Conservation (phyloP, 106 monocot species). For the Acanthochlamys bracteata region DNA sequence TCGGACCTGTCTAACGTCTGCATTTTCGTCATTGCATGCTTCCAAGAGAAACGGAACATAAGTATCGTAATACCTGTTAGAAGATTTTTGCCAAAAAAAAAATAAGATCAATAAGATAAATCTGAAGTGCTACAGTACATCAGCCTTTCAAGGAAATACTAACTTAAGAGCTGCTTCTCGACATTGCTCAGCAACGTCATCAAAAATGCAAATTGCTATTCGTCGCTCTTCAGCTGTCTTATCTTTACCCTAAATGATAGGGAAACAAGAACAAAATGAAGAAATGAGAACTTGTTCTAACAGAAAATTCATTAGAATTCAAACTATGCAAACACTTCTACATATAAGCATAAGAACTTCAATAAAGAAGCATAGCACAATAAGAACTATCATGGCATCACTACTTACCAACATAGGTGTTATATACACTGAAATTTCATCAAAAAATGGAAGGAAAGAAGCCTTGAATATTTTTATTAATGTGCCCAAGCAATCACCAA, state of each 20-base stretch:
- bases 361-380: background rate
- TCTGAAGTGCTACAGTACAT: background rate
- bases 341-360: too few relatives aligned
- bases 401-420: conserved; percentile 89
- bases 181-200: conserved; percentile 97
- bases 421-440: conserved; percentile 78
- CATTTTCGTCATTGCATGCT: conserved; percentile 82
- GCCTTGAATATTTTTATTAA: conserved; percentile 86
- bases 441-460: conserved; percentile 92
- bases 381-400: background rate
- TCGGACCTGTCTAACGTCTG: conserved; percentile 86
- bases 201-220: conserved; percentile 97
- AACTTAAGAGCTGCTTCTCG: conserved; percentile 85
- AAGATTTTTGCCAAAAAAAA: conserved; percentile 1
- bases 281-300: background rate
- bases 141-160: conserved; percentile 4
- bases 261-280: background rate
- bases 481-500: conserved; percentile 85
- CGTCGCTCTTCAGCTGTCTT: conserved; percentile 90
- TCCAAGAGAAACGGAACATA: conserved; percentile 88
- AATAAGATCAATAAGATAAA: conserved; percentile 1
- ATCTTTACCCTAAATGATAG: conserved; percentile 64
- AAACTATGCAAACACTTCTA: background rate
- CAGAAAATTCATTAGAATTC: background rate
- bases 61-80: conserved; percentile 76